Percentiles rank a stretch among this genome's conserved stretches.
Conservation (phyloP, 306 rosid genomes). For the Rosa multiflora region DNA sequence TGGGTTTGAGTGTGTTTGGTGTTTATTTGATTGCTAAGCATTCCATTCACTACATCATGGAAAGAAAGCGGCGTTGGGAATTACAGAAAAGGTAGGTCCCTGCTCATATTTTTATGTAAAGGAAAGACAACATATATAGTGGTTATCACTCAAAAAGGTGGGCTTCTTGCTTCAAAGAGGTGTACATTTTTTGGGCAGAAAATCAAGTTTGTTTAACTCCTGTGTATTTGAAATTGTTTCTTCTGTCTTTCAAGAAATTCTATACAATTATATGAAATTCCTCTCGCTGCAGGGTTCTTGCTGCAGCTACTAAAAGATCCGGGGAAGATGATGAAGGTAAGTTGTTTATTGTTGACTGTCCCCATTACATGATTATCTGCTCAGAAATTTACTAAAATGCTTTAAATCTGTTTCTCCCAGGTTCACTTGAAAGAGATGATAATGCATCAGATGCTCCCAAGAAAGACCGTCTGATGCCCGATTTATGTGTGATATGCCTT, state of each 20-base stretch:
- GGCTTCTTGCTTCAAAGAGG: background rate
- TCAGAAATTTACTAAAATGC: constrained; percentile 16
- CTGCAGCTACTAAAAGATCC: constrained; percentile 84
- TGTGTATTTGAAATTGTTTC: background rate
- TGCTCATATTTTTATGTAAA: background rate
- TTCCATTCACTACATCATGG: constrained; percentile 64
- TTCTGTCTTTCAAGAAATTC: background rate
- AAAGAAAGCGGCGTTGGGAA: constrained; percentile 64
- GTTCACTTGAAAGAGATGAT: constrained; percentile 48
- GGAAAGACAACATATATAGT: background rate
- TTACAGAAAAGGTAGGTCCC: constrained; percentile 59
- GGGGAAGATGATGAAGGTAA: constrained; percentile 75
- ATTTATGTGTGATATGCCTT: constrained; percentile 95
- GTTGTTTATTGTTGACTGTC: constrained; percentile 15
- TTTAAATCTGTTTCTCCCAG: constrained; percentile 38
- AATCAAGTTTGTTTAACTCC: constrained; percentile 12
- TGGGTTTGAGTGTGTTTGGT: constrained; percentile 79
- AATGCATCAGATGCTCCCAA: constrained; percentile 51
- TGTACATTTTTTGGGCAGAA: background rate
- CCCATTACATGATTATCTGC: constrained; percentile 16
- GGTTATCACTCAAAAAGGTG: background rate
- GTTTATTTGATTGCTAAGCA: constrained; percentile 79
- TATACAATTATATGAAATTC: constrained; percentile 8
- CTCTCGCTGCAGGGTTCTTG: constrained; percentile 80
- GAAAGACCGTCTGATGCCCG: constrained; percentile 74